phyloP scores from a whole-genome alignment of 495 filamentous ascomycete genomes.

The Niebla homalea region DNA sequence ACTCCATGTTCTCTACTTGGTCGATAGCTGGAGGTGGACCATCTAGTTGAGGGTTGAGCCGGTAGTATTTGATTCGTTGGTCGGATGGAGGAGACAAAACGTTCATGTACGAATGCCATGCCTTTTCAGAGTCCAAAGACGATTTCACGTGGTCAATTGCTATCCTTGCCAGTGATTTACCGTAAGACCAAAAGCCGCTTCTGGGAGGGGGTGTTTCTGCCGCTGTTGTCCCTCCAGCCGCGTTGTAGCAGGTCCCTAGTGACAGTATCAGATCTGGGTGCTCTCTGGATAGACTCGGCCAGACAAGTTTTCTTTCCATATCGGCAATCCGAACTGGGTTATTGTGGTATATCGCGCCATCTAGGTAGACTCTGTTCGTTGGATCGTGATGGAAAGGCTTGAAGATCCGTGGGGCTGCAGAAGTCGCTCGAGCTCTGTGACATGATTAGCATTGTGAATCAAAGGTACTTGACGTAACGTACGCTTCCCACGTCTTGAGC shows the following conservation, averaged over 20 bases:
- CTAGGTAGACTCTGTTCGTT: constrained; percentile 3
- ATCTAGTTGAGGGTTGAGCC: constrained; percentile 9
- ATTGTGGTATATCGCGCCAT: constrained; percentile 18
- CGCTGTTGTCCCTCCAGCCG: not conserved
- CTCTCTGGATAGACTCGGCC: constrained; percentile 18
- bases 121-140: constrained; percentile 11
- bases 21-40: constrained; percentile 10
- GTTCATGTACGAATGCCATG: constrained; percentile 8
- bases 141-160: constrained; percentile 9
- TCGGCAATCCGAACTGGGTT: constrained; percentile 28
- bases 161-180: constrained; percentile 4
- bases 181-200: constrained; percentile 1
- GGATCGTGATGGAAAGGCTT: constrained; percentile 22
- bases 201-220: not conserved
- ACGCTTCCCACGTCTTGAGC: constrained; percentile 41
- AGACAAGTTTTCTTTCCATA: constrained; percentile 25
- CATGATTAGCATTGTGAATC: constrained; percentile 23
- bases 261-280: constrained; percentile 30
- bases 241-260: constrained; percentile 20
- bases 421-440: constrained; percentile 29
- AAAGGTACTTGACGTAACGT: not conserved
- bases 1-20: constrained; percentile 3
- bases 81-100: not conserved
- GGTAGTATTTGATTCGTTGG: constrained; percentile 2
- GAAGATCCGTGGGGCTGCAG: constrained; percentile 34